Conservation (phyloP, 352 stramenopile genomes). For the Phytopythium sindhum region DNA sequence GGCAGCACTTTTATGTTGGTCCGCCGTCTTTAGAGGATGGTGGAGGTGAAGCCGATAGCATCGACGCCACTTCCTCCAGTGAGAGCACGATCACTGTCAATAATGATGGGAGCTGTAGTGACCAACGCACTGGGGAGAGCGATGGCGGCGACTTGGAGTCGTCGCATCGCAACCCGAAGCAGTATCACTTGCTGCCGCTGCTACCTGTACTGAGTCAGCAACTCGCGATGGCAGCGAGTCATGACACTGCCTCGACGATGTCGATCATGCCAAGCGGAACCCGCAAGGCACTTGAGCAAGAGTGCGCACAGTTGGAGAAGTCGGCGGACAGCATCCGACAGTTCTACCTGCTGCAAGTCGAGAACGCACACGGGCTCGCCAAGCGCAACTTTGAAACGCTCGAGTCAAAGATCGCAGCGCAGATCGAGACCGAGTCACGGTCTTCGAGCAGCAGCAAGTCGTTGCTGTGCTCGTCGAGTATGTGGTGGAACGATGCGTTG, state of each 20-base stretch:
- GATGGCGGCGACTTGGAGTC: background rate
- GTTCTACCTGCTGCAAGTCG: constrained; percentile 47
- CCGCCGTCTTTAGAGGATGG: background rate
- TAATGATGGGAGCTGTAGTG: background rate
- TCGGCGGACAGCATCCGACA: constrained; percentile 28
- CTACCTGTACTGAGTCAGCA: constrained; percentile 26
- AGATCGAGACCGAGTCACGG: background rate
- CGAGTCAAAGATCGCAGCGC: background rate
- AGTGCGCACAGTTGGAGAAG: constrained; percentile 34
- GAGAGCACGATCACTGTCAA: background rate
- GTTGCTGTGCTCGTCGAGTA: constrained; percentile 30
- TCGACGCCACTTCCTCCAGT: background rate
- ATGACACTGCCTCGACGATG: constrained; percentile 8
- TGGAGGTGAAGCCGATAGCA: background rate
- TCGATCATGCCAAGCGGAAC: constrained; percentile 1
- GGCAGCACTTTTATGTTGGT: background rate
- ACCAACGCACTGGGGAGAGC: background rate
- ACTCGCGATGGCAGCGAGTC: constrained; percentile 11
- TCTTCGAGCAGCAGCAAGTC: background rate
- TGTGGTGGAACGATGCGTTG: constrained; percentile 53
- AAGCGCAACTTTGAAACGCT: constrained; percentile 4
- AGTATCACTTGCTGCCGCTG: constrained; percentile 40
- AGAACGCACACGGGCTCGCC: constrained; percentile 11
- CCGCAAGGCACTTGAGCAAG: constrained; percentile 19
- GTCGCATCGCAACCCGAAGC: constrained; percentile 24